A percentile compares a stretch with the other conserved stretches of the same genome.
These are phyloP conservation scores for Chamaenerion angustifolium DNA, from an alignment of 345 rosid genomes.

Conservation along the genomic window DNA sequence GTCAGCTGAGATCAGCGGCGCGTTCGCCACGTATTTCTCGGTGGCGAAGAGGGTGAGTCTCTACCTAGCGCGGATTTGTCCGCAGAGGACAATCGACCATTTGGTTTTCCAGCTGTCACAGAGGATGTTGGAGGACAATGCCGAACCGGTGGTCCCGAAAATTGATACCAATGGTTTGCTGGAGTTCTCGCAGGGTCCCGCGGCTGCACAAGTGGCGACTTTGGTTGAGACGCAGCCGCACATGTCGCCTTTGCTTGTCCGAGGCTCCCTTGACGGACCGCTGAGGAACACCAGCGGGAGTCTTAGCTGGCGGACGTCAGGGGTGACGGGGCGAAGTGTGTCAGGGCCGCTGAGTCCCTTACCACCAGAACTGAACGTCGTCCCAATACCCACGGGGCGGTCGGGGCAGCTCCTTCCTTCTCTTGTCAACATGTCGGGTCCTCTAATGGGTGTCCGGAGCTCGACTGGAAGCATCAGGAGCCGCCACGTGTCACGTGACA, in stretches of 20 bases:
- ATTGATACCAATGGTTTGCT: constrained; percentile 63
- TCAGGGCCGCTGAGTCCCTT: constrained; percentile 88
- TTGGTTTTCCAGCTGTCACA: constrained; percentile 89
- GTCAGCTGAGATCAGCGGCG: constrained; percentile 97
- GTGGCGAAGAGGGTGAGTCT: constrained; percentile 97
- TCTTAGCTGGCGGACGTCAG: constrained; percentile 89
- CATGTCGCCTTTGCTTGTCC: constrained; percentile 92
- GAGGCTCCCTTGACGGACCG: constrained; percentile 94
- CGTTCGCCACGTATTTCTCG: constrained; percentile 96
- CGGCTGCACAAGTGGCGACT: constrained; percentile 52
- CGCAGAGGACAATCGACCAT: constrained; percentile 94
- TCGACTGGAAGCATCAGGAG: constrained; percentile 93
- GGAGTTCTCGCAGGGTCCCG: constrained; percentile 96
- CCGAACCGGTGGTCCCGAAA: constrained; percentile 57
- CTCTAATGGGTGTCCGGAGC: constrained; percentile 83
- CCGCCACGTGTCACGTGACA: constrained; percentile 91
- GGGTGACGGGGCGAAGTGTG: constrained; percentile 72
- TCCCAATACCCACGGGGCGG: constrained; percentile 71
- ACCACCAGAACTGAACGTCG: constrained; percentile 82
- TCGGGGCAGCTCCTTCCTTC: constrained; percentile 89
- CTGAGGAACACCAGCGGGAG: constrained; percentile 87
- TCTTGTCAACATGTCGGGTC: constrained; percentile 90
- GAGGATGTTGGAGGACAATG: constrained; percentile 86
- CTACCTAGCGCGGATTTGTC: constrained; percentile 92
- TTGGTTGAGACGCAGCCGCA: constrained; percentile 78